Percentiles rank a stretch among this genome's conserved stretches.
phyloP scores from a whole-genome alignment of 2,329 filamentous ascomycete species.

The Penicillium expansum region DNA sequence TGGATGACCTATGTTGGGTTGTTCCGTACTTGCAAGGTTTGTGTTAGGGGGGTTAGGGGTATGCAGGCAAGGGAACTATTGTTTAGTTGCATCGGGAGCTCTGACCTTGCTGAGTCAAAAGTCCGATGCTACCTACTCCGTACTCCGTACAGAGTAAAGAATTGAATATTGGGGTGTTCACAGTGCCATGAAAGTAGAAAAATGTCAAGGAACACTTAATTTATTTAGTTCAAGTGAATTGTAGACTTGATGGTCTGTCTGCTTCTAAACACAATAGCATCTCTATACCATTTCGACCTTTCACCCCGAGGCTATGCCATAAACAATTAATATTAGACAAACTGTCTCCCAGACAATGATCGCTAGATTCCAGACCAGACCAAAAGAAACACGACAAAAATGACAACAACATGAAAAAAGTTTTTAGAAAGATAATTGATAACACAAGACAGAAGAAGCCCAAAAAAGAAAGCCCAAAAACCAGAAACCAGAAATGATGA shows the following conservation, averaged over 20 bases:
- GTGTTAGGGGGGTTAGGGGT: not conserved
- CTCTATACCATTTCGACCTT: conserved; percentile 1
- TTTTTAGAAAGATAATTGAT: not conserved
- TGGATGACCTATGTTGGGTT: not conserved
- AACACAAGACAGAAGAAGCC: conserved; percentile 7
- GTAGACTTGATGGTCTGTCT: not conserved
- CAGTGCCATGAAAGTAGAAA: not conserved
- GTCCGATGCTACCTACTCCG: not conserved
- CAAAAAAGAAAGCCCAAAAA: conserved; percentile 1
- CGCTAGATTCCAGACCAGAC: conserved; percentile 2
- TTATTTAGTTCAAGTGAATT: not conserved
- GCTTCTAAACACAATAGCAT: not conserved
- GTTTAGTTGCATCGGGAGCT: conserved; percentile 1
- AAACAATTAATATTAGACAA: conserved; percentile 12
- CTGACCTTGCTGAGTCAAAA: not conserved
- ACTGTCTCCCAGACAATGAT: conserved; percentile 2
- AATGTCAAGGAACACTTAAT: not conserved
- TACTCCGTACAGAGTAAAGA: not conserved
- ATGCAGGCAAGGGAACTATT: conserved; percentile 1
- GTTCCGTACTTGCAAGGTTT: not conserved
- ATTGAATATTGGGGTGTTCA: not conserved
- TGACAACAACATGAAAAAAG: not conserved
- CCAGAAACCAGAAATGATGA: conserved; percentile 1
- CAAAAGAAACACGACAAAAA: conserved; percentile 1
- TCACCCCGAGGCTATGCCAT: conserved; percentile 5